These are phyloP conservation scores for Mycosarcoma mackinlayi DNA, from an alignment of 1,284 basidiomycete species.

Conservation along the genomic window DNA sequence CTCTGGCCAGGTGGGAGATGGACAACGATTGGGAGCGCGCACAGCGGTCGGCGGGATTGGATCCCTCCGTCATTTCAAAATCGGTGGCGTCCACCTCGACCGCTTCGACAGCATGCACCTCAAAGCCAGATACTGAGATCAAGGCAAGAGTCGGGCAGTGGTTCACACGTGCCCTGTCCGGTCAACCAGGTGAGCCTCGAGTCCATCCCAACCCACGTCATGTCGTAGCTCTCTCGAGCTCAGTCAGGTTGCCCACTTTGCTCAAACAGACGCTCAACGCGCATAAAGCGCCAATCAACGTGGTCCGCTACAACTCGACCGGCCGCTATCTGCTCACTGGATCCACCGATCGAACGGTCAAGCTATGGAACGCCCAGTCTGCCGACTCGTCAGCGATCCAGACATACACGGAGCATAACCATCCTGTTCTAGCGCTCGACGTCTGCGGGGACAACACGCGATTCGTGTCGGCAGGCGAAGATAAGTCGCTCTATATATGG, in stretches of 20 bases:
- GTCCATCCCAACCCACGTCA: slow-evolving; percentile 10
- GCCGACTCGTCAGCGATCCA: slow-evolving; percentile 72
- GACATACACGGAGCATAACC: slow-evolving; percentile 87
- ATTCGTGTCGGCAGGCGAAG: slow-evolving; percentile 92
- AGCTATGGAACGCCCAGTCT: slow-evolving; percentile 83
- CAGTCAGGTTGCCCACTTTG: slow-evolving; percentile 29
- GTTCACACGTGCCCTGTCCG: slow-evolving; percentile 31
- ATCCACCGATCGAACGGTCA: slow-evolving; percentile 86
- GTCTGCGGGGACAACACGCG: slow-evolving; percentile 91
- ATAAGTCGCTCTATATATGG: slow-evolving; percentile 92
- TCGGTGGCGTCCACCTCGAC: slow-evolving; percentile 1
- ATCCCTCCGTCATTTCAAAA: slow-evolving; percentile 19
- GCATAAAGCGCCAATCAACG: slow-evolving; percentile 67
- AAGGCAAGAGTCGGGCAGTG: slow-evolving; percentile 10
- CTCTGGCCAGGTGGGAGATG: slow-evolving; percentile 53
- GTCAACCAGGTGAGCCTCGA: slow-evolving; percentile 31
- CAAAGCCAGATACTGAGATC: background rate
- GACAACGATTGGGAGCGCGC: slow-evolving; percentile 51
- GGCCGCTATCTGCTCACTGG: slow-evolving; percentile 90
- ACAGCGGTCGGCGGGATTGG: slow-evolving; percentile 33
- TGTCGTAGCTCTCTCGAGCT: slow-evolving; percentile 36
- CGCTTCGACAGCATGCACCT: background rate
- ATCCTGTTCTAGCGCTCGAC: slow-evolving; percentile 87
- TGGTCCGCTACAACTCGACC: slow-evolving; percentile 68
- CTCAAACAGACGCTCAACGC: slow-evolving; percentile 34